A percentile compares a stretch with the other conserved stretches of the same genome.
phyloP scores from a whole-genome alignment of 805 yeast species.

The Sugiyamaella chiloensis region DNA sequence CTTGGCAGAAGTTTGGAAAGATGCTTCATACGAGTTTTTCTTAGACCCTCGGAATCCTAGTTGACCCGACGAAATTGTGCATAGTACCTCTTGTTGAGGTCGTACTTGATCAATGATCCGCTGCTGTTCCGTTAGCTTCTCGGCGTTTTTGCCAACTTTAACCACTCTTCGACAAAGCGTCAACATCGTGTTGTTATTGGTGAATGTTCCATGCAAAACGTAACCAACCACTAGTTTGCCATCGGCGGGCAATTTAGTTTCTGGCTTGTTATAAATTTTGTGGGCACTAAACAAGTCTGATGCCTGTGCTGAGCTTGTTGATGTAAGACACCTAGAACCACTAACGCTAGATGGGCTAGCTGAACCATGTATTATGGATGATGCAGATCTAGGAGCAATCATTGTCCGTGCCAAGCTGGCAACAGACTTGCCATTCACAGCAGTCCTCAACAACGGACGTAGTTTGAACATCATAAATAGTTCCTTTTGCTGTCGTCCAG shows the following conservation, averaged over 20 bases:
- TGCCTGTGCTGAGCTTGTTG: background rate
- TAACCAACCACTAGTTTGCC: constrained; percentile 49
- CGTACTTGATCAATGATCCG: constrained; percentile 64
- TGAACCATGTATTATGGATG: too few species aligned
- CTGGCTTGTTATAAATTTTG: background rate
- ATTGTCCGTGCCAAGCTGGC: too few species aligned
- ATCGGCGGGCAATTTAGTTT: constrained; percentile 7
- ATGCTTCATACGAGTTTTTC: constrained; percentile 91
- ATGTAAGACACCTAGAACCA: background rate
- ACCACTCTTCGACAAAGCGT: constrained; percentile 62
- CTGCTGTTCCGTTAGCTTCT: constrained; percentile 49
- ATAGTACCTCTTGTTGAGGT: constrained; percentile 70
- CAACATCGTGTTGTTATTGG: constrained; percentile 77
- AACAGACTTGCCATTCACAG: too few species aligned
- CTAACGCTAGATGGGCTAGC: background rate
- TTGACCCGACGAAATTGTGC: constrained; percentile 74
- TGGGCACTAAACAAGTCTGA: background rate
- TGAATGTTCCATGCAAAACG: constrained; percentile 71
- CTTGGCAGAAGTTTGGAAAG: constrained; percentile 74
- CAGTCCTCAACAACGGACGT: too few species aligned
- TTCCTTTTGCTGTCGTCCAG: too few species aligned
- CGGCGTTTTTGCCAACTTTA: constrained; percentile 25
- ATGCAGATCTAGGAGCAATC: too few species aligned
- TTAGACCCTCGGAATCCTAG: constrained; percentile 87
- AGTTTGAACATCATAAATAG: too few species aligned